phyloP scores from a whole-genome alignment of 805 yeast species.

The Cyberlindnera bimundalis region DNA sequence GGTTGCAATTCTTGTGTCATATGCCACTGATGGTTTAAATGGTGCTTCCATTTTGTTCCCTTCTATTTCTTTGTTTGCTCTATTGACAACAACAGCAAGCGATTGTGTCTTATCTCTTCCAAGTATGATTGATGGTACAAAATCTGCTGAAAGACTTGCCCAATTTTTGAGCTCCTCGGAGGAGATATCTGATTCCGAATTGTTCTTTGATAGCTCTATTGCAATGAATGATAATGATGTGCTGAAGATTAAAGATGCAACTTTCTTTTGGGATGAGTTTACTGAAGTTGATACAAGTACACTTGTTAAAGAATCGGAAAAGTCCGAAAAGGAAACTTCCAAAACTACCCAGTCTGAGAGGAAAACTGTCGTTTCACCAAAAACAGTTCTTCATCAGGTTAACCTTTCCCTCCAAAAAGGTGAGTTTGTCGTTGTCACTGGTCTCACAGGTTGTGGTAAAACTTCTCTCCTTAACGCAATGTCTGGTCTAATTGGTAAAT shows the following conservation, averaged over 20 bases:
- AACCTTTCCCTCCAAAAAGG: not conserved
- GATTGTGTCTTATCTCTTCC: constrained; percentile 56
- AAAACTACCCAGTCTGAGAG: too few relatives aligned
- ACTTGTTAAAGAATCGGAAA: not conserved
- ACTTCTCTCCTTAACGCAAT: constrained; percentile 8
- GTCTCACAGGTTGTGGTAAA: constrained; percentile 64
- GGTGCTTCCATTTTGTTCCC: constrained; percentile 64
- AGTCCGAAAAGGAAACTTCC: too few relatives aligned
- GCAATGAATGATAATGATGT: constrained; percentile 38
- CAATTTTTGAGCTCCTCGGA: constrained; percentile 48
- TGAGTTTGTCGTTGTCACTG: constrained; percentile 11
- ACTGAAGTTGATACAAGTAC: not conserved
- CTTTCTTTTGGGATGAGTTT: constrained; percentile 62
- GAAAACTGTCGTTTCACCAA: not conserved
- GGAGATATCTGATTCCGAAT: not conserved
- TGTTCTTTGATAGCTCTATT: constrained; percentile 24
- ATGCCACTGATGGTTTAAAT: constrained; percentile 33
- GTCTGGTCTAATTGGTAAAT: constrained; percentile 43
- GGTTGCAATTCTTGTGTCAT: constrained; percentile 42
- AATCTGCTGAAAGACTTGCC: constrained; percentile 53
- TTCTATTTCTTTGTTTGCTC: constrained; percentile 61
- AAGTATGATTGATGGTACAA: constrained; percentile 56
- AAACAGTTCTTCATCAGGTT: not conserved
- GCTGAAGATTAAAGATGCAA: constrained; percentile 30
- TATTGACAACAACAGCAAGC: constrained; percentile 55